Base-by-base conservation (phyloP, 2,329 filamentous ascomycete genomes). In the Fusarium sarcochroum region DNA sequence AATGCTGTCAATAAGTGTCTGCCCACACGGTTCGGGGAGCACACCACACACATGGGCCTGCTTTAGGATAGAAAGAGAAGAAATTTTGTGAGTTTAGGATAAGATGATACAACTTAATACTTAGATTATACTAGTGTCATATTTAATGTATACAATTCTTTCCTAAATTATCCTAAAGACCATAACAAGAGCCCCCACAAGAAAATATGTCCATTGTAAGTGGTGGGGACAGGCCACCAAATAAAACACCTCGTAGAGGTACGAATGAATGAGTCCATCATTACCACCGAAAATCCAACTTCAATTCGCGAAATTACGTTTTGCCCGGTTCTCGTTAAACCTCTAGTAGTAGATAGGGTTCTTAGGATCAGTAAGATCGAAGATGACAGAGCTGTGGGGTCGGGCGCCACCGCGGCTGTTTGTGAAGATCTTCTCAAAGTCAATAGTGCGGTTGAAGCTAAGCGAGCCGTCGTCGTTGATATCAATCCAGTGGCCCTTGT, bases 401-500 rank as follows among this genome's bases (percentile, higher is more conserved):
- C 84, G 85, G 5, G 83, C 87, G 25, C 87, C 87, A 48, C 87
- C 87, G 38, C 86, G 80, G 66, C 82, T 83, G 11, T 65, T 64
- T 8, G 82, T 80, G 65, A 88, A 90, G 60, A 84, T 82, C 47
- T 75, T 75, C 63, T 79, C 78, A 72, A 90, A 89, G 72, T 90
- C 83, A 70, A 89, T 88, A 34, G 80, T 83, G 20, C 87, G 82
- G 79, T 89, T 89, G 79, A 89, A 90, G 75, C 74, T 80, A 53
- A 90, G 75, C n/a, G 80, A 79, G 5, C 87, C 87, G 62, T 89
- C 80, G 3, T 81, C 75, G 11, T 82, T 76, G 59, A 90, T 83
- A 59, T 90, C 87, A 68, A 90, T 87, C 80, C 88, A 90, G 66
- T 86, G 83, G 0, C 82, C 87, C 80, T 89, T 89, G 82, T 84